Percentiles rank a stretch among this genome's conserved stretches.
These are phyloP conservation scores for Cladosporium sp. DNA, from an alignment of 2,329 filamentous ascomycete genomes.

Conservation along the genomic window DNA sequence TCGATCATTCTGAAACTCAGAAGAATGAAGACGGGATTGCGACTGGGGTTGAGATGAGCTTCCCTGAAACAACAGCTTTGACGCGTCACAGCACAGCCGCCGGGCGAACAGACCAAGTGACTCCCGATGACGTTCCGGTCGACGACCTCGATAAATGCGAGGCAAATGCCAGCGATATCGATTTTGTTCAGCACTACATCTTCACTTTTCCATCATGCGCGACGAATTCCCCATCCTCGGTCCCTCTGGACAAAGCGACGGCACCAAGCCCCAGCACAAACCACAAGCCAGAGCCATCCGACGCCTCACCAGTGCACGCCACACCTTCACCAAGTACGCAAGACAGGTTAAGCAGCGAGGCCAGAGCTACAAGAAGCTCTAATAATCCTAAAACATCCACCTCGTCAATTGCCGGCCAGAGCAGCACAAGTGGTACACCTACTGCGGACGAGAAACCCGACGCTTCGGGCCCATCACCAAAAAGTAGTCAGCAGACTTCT, in stretches of 20 bases:
- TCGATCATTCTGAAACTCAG: neutral
- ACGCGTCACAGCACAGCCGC: neutral
- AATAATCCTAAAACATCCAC: neutral
- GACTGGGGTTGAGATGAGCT: neutral
- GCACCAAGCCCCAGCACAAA: neutral
- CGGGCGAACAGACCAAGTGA: neutral
- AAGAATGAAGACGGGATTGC: neutral
- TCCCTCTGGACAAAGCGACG: neutral
- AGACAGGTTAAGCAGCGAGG: neutral
- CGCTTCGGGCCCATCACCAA: neutral
- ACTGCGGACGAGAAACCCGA: neutral
- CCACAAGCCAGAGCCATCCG: neutral
- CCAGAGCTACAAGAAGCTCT: neutral
- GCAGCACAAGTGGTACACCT: neutral
- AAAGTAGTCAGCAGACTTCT: neutral
- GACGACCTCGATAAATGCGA: neutral
- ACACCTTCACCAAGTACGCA: neutral
- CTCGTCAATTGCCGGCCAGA: neutral
- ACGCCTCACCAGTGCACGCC: neutral
- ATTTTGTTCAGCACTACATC: neutral
- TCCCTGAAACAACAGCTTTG: neutral
- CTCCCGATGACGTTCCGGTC: neutral
- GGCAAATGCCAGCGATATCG: neutral
- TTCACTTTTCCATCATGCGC: neutral
- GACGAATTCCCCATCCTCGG: neutral